Percentiles rank a stretch among this genome's conserved stretches.
These are phyloP conservation scores for Petasospora rhodanensis DNA, from an alignment of 1,139 yeast species.

Conservation along the genomic window DNA sequence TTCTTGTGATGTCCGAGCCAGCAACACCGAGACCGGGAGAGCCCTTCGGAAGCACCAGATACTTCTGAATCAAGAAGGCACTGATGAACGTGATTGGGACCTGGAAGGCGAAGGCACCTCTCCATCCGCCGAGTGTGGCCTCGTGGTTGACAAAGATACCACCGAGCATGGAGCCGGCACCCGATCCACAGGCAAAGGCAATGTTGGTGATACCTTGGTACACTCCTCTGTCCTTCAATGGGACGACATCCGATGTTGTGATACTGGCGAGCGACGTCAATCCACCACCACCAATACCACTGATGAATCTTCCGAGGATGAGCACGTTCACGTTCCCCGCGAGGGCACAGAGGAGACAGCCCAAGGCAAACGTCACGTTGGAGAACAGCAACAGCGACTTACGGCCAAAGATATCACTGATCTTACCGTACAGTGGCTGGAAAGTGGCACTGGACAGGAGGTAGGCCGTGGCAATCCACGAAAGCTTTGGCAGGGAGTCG, in stretches of 20 bases:
- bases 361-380: constrained; percentile 42
- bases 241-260: constrained; percentile 52
- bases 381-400: constrained; percentile 43
- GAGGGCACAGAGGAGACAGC: constrained; percentile 45
- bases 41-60: constrained; percentile 37
- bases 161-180: constrained; percentile 66
- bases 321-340: constrained; percentile 38
- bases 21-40: constrained; percentile 29
- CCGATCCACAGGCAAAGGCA: constrained; percentile 65
- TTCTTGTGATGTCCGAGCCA: constrained; percentile 32
- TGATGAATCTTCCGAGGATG: constrained; percentile 55
- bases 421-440: constrained; percentile 74
- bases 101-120: constrained; percentile 56
- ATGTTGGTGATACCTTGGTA: constrained; percentile 62
- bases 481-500: constrained; percentile 44
- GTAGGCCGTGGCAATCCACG: constrained; percentile 59
- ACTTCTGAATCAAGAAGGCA: constrained; percentile 34
- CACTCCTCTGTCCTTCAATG: constrained; percentile 52
- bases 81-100: constrained; percentile 61
- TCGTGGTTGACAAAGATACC: constrained; percentile 52
- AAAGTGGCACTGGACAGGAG: constrained; percentile 51
- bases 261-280: constrained; percentile 51
- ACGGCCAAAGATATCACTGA: constrained; percentile 81
- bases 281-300: constrained; percentile 69
- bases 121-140: constrained; percentile 55